phyloP scores from a whole-genome alignment of 2,329 filamentous ascomycete genomes.

The Pestalotiopsis sp. region DNA sequence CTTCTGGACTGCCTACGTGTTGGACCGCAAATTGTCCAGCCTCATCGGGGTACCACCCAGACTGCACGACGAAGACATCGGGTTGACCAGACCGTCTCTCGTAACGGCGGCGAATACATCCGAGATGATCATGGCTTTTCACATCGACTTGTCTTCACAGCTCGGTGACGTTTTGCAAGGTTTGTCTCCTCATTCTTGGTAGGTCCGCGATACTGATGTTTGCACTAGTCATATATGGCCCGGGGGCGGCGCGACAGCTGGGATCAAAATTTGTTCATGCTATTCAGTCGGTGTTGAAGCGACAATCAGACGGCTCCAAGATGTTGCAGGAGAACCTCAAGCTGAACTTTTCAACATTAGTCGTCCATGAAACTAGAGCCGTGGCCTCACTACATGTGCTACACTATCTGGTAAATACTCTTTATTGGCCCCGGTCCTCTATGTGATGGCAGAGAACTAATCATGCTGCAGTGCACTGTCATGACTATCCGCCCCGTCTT shows the following conservation, averaged over 20 bases:
- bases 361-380: neutral
- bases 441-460: neutral
- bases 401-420: neutral
- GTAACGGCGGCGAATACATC: neutral
- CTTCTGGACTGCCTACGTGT: neutral
- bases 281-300: neutral
- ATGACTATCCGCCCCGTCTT: neutral
- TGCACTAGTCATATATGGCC: neutral
- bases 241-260: neutral
- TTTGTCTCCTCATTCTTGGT: neutral
- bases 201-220: neutral
- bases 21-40: neutral
- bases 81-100: neutral
- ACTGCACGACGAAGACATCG: neutral
- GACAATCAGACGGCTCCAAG: neutral
- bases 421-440: neutral
- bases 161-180: neutral
- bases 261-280: slow-evolving; percentile 1
- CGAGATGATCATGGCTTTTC: neutral
- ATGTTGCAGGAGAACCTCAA: neutral
- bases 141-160: neutral
- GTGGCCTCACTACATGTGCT: neutral
- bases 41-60: neutral
- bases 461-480: neutral
- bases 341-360: neutral